Conservation (phyloP, 176 grass and related monocot genomes). For the Chrysopogon serrulatus region DNA sequence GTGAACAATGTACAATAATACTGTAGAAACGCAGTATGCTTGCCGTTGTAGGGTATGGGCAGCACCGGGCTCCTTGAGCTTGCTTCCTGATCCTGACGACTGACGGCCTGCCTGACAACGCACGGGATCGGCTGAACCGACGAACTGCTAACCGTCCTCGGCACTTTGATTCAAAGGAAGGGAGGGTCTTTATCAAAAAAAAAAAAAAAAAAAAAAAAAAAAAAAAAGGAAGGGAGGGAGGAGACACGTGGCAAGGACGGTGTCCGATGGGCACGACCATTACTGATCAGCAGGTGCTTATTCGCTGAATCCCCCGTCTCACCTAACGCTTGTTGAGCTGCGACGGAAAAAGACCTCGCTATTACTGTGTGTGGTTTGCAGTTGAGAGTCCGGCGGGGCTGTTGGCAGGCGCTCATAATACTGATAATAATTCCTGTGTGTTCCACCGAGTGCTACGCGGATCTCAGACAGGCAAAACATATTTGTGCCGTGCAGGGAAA, state of each 20-base stretch:
- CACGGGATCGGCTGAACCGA: too few relatives aligned
- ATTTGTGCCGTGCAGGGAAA: background rate
- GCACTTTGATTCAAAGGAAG: background rate
- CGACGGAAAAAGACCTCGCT: background rate
- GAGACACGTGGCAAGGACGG: background rate
- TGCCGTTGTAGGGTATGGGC: background rate
- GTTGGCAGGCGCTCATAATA: too few relatives aligned
- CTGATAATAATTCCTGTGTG: background rate
- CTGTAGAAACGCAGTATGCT: background rate
- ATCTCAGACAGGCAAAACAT: background rate
- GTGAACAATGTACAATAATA: background rate
- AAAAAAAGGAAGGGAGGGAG: too few relatives aligned
- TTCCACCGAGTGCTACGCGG: background rate
- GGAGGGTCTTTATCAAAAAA: too few relatives aligned
- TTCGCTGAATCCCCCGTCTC: background rate
- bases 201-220: too few relatives aligned
- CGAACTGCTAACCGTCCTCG: slow-evolving; percentile 1
- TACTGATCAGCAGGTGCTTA: background rate
- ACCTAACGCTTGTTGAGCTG: background rate
- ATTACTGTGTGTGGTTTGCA: slow-evolving; percentile 5
- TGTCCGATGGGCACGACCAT: background rate
- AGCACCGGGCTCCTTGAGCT: background rate
- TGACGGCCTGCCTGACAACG: too few relatives aligned
- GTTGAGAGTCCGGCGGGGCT: background rate
- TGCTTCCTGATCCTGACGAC: too few relatives aligned